Evolutionary conservation across 805 yeast genomes (phyloP).

Genomic region (Yamadazyma scolyti): DNA sequence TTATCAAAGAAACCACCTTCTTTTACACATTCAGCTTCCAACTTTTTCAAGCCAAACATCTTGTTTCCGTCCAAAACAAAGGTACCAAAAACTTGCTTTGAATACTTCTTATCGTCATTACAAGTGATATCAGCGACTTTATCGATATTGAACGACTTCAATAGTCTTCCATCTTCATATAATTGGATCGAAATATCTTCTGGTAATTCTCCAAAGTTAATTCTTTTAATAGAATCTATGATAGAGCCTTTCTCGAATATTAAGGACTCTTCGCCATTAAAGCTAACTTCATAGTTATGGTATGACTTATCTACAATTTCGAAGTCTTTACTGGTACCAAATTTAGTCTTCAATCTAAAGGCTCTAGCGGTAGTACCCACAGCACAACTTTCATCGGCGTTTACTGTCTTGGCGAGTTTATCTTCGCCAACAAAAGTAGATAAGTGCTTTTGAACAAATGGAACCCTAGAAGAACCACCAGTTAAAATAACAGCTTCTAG

Average conservation of each 20-base stretch:
- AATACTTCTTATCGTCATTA: constrained; percentile 18
- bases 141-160: constrained; percentile 23
- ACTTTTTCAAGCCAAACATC: constrained; percentile 42
- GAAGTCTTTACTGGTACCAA: constrained; percentile 57
- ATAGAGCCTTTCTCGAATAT: constrained; percentile 49
- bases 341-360: constrained; percentile 59
- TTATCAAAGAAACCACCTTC: constrained; percentile 21
- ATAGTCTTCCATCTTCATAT: constrained; percentile 36
- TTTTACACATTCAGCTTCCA: constrained; percentile 43
- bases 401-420: constrained; percentile 72
- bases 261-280: constrained; percentile 17
- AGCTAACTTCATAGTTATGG: constrained; percentile 42
- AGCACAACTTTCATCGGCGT: constrained; percentile 94
- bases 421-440: constrained; percentile 46
- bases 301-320: constrained; percentile 54
- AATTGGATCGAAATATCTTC: constrained; percentile 26
- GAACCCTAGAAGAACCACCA: constrained; percentile 92
- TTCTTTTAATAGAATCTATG: constrained; percentile 26
- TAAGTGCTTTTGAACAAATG: constrained; percentile 71
- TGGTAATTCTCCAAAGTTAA: constrained; percentile 34
- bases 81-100: constrained; percentile 31
- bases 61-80: constrained; percentile 48
- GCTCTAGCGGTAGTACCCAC: constrained; percentile 88
- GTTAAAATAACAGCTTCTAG: constrained; percentile 68
- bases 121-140: constrained; percentile 40